Evolutionary conservation across 139 green algal genomes (phyloP), one percentile per base, ranked within the genome.

Genomic region (Pleodorina starrii): DNA sequence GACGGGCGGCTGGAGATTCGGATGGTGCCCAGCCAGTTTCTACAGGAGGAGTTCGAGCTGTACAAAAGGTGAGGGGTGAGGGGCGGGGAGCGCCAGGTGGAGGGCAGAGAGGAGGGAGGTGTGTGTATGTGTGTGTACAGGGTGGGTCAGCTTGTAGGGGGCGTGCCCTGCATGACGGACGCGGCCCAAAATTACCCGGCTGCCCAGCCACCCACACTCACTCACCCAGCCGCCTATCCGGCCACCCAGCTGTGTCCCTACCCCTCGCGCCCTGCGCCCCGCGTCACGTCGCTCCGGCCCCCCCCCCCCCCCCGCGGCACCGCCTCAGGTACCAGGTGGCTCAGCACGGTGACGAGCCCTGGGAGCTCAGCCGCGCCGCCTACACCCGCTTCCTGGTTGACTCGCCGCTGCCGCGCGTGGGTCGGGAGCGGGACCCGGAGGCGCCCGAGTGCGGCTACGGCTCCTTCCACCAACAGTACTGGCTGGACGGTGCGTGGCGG

Each of bases 391-490:
- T 94, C 84, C 77, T 94, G 48, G 87, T 93, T 57, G 76, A 88
- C 38, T 82, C 76, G 2, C 90, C 91, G 16, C 59, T 93, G 81
- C 42, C 19, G 12, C 21, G 11, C 38, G 75, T 89, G 59, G 32
- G 36, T n/a, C 60, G 27, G 35, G 77, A 60, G 19, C 38, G 51
- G 54, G 84, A 91, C 81, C 72, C 80, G 46, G n/a, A 32, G 9
- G 84, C 85, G 11, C 91, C 91, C 14, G 48, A 85, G 14, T 92
- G 88, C 74, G 95, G 95, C 40, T 98, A 97, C 79, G 97, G 97
- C 50, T 94, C 94, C 69, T 99, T 98, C 91, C 97, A 99, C 92
- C 95, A 98, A 93, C 97, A 99, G 92, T 99, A 99, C 91, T 96
- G 97, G 90, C 89, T 99, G 14, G 96, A 98, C 60, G 97, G 94